Percentiles rank a stretch among this genome's conserved stretches.
Conservation (phyloP, 768 basidiomycete genomes). For the Kwoniella botswanensis region DNA sequence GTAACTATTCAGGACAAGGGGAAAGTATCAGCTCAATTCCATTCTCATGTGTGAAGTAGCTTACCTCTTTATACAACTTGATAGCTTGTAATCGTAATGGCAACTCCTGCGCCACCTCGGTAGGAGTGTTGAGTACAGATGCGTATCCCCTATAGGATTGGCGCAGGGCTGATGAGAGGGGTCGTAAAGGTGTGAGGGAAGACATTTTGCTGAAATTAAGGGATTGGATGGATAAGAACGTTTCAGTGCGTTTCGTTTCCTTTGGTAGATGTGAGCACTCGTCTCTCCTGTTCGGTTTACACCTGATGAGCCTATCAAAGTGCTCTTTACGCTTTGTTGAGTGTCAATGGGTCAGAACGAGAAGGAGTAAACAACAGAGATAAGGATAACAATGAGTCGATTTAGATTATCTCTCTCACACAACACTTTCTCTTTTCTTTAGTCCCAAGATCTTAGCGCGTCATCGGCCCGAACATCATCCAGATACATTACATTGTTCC, state of each 20-base stretch:
- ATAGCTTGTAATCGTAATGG: slow-evolving; percentile 51
- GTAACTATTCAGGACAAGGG: slow-evolving; percentile 30
- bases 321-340: no score
- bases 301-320: slow-evolving; percentile 9
- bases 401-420: neutral
- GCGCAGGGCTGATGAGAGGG: neutral
- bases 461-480: slow-evolving; percentile 11
- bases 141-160: slow-evolving; percentile 16
- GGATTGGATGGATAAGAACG: neutral
- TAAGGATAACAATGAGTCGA: slow-evolving; percentile 1
- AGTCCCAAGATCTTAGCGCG: slow-evolving; percentile 1
- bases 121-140: slow-evolving; percentile 17
- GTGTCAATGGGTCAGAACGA: no score
- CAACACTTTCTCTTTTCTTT: neutral
- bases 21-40: neutral
- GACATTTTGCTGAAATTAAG: neutral
- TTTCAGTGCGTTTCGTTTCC: neutral
- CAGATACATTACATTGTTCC: neutral
- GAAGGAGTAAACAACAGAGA: slow-evolving; percentile 2
- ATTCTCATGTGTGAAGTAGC: neutral
- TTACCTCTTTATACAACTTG: slow-evolving; percentile 56
- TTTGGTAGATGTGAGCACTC: neutral
- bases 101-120: neutral
- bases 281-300: neutral
- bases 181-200: slow-evolving; percentile 8